Conservation (phyloP, 2,329 filamentous ascomycete genomes). For the Arthroderma sp. region DNA sequence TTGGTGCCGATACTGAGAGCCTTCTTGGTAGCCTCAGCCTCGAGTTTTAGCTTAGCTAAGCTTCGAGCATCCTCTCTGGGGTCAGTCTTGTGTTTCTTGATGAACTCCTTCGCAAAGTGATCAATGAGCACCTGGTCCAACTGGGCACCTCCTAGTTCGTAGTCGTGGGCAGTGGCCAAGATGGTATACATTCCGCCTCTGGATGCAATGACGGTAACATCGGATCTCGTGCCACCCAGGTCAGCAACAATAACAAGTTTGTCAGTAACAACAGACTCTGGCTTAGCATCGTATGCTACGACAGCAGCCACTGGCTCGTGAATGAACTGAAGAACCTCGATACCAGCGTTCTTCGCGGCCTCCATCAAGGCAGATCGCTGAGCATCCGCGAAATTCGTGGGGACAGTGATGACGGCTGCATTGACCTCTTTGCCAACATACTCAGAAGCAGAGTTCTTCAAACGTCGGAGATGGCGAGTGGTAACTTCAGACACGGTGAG, state of each 20-base stretch:
- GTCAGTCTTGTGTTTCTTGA: constrained; percentile 90
- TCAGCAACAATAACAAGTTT: constrained; percentile 88
- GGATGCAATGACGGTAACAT: constrained; percentile 80
- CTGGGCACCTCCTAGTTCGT: constrained; percentile 75
- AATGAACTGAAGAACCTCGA: constrained; percentile 89
- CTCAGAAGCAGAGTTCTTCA: constrained; percentile 73
- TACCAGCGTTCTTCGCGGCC: constrained; percentile 64
- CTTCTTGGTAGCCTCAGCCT: constrained; percentile 86
- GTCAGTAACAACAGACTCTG: constrained; percentile 62
- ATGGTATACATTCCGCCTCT: constrained; percentile 94
- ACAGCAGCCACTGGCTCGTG: constrained; percentile 80
- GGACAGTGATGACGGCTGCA: constrained; percentile 86
- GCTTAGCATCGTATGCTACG: constrained; percentile 80
- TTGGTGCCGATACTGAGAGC: constrained; percentile 77
- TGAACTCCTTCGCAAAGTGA: constrained; percentile 96
- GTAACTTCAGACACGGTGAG: constrained; percentile 70
- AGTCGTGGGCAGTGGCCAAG: constrained; percentile 86
- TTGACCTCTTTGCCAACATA: constrained; percentile 89
- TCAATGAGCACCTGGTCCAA: constrained; percentile 88
- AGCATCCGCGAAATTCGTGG: constrained; percentile 80
- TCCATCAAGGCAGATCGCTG: constrained; percentile 71
- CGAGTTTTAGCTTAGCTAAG: constrained; percentile 82
- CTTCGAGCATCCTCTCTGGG: constrained; percentile 69
- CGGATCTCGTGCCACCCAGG: constrained; percentile 81
- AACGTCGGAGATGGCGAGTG: constrained; percentile 69